Percentiles rank a stretch among this genome's conserved stretches.
Evolutionary conservation across 2,329 filamentous ascomycete genomes (phyloP).

Genomic region (Davidsoniella neocaledoniae): DNA sequence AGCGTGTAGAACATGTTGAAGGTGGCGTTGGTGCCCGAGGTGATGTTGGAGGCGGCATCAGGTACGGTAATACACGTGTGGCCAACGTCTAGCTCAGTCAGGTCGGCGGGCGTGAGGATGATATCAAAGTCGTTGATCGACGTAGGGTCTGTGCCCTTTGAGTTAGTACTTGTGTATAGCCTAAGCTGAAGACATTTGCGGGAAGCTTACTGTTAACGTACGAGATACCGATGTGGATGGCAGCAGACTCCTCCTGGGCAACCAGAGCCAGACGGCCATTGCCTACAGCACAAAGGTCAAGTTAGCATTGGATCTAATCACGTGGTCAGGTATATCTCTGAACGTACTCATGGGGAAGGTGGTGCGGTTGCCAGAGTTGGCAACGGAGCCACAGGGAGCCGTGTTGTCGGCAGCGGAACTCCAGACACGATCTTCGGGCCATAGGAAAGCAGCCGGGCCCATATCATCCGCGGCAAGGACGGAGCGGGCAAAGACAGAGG

Average conservation of each 20-base stretch:
- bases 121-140: slow-evolving; percentile 25
- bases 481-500: slow-evolving; percentile 10
- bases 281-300: slow-evolving; percentile 20
- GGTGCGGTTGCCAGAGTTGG: slow-evolving; percentile 31
- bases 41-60: slow-evolving; percentile 20
- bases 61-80: slow-evolving; percentile 28
- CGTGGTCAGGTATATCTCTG: not conserved
- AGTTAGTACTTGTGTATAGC: not conserved
- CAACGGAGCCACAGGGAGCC: slow-evolving; percentile 38
- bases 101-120: slow-evolving; percentile 20
- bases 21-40: slow-evolving; percentile 29
- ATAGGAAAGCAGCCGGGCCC: slow-evolving; percentile 43
- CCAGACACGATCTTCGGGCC: slow-evolving; percentile 42
- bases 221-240: slow-evolving; percentile 36
- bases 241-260: slow-evolving; percentile 39
- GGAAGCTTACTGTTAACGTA: slow-evolving; percentile 28
- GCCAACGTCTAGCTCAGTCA: slow-evolving; percentile 26
- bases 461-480: slow-evolving; percentile 18
- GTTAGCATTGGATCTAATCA: too few relatives aligned
- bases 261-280: slow-evolving; percentile 38
- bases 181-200: not conserved
- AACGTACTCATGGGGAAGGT: slow-evolving; percentile 36
- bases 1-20: slow-evolving; percentile 31
- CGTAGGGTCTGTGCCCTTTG: slow-evolving; percentile 21
- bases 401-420: slow-evolving; percentile 35